phyloP scores from a whole-genome alignment of 345 rosid genomes.

The Ceriops decandra region DNA sequence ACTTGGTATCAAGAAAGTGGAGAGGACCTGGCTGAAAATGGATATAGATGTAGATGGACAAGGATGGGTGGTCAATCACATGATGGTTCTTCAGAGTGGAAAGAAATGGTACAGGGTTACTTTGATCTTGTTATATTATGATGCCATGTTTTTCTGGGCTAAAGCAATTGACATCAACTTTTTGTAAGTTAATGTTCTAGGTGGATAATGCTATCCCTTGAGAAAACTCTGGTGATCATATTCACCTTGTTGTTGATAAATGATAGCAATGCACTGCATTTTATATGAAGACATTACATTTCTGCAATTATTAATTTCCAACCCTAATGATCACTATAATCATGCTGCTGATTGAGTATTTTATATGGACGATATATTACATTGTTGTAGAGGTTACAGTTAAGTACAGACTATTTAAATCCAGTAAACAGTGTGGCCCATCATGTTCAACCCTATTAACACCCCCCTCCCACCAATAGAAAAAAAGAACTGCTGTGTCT shows the following conservation, averaged over 20 bases:
- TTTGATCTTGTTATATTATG: conserved; percentile 10
- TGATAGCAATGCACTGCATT: too few species aligned
- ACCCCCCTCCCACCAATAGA: too few species aligned
- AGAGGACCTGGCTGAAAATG: conserved; percentile 78
- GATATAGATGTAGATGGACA: conserved; percentile 93
- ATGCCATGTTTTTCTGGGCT: conserved; percentile 14
- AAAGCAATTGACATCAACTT: background rate
- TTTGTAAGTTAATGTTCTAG: background rate
- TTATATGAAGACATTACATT: background rate
- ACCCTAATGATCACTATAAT: background rate
- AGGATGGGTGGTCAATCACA: conserved; percentile 89
- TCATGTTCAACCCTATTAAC: too few species aligned
- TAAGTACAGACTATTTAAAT: too few species aligned
- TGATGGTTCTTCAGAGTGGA: conserved; percentile 88
- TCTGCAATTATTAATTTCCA: background rate
- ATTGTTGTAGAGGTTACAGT: too few species aligned
- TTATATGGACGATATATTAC: too few species aligned
- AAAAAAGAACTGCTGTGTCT: too few species aligned
- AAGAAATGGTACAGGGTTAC: conserved; percentile 65
- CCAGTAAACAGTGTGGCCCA: too few species aligned
- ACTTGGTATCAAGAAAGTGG: conserved; percentile 91
- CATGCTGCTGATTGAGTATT: background rate
- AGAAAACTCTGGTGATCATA: too few species aligned
- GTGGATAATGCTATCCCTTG: too few species aligned
- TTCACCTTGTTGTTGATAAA: too few species aligned